Base-by-base conservation (phyloP, 1,284 basidiomycete genomes). In the Trichosporon sp. region DNA sequence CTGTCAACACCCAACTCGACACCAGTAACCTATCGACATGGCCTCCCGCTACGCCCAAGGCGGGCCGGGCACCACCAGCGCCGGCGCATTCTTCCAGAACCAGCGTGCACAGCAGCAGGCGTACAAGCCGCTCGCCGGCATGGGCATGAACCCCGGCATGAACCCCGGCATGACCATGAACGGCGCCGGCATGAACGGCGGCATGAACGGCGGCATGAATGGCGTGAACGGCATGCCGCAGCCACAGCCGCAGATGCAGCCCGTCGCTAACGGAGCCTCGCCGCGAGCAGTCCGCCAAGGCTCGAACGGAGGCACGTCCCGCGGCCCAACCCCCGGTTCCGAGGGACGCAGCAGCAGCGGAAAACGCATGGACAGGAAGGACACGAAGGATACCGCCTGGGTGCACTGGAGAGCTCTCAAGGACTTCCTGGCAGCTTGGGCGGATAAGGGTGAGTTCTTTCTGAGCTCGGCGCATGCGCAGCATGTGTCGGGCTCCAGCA, bases 401-500 rank as follows among this genome's bases (percentile, higher is more conserved):
- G 76, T 83, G 37, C 83, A 85, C 74, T 85, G 78, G 79, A 75
- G 72, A 46, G 82, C 84, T 16, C 69, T 85, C 65, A 84, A 76
- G 68, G 78, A 79, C 35, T 84, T 83, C 69, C 71, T 84, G 14
- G 72, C 75, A 3, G 74, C 77, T n/a, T 84, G 82, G 78, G 72
- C 82, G 7, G 79, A 81, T 61, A 81, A 81, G 63, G 84, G 84
- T 82, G 69, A 71, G 81, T 76, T 5, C 43, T 3, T n/a, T 5
- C 43, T 43, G 43, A 11, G 16, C 16, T 4, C 43, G 4, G 14
- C 43, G 16, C 43, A 46, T 40, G 10, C 38, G 10, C 38, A 12
- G 38, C 38, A 40, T 40, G 38, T 40, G 11, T 2, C 11, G 4
- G 7, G 38, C 38, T 40, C 2, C 38, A 12, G 38, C 38, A 10